These are phyloP conservation scores for Camellia lanceoleosa DNA, from an alignment of 148 eudicot species.

Conservation along the genomic window DNA sequence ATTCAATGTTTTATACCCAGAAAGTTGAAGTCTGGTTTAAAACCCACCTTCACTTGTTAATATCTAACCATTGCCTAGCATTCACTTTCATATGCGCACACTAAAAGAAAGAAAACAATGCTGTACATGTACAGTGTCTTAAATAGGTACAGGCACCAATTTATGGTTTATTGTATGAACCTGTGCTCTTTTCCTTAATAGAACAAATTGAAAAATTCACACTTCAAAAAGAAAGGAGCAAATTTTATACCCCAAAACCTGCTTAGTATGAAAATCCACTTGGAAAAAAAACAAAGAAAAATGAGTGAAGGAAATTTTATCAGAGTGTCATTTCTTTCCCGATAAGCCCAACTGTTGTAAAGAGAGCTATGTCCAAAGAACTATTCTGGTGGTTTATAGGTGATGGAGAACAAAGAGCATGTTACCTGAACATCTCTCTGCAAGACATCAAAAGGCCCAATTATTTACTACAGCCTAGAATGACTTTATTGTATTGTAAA, in stretches of 20 bases:
- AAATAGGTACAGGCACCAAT: background rate
- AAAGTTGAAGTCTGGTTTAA: background rate
- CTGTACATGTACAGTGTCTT: background rate
- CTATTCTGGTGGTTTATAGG: background rate
- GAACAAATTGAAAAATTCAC: background rate
- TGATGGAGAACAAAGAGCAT: background rate
- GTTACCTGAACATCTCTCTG: background rate
- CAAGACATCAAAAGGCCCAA: background rate
- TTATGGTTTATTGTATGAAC: background rate
- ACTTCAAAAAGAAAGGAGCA: background rate
- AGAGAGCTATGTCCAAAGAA: background rate
- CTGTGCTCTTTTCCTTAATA: too few species aligned
- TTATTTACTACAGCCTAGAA: background rate
- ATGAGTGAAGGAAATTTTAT: background rate
- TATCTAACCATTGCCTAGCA: background rate
- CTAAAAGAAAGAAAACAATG: background rate
- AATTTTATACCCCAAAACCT: background rate
- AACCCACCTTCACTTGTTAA: background rate
- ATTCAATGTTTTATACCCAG: background rate
- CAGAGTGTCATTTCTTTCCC: too few species aligned
- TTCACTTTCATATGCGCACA: background rate
- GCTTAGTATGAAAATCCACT: too few species aligned
- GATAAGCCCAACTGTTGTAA: too few species aligned
- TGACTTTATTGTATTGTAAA: background rate
- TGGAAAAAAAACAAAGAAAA: too few species aligned